Conservation (phyloP, 495 filamentous ascomycete genomes). For the Podospora pseudoanserina region DNA sequence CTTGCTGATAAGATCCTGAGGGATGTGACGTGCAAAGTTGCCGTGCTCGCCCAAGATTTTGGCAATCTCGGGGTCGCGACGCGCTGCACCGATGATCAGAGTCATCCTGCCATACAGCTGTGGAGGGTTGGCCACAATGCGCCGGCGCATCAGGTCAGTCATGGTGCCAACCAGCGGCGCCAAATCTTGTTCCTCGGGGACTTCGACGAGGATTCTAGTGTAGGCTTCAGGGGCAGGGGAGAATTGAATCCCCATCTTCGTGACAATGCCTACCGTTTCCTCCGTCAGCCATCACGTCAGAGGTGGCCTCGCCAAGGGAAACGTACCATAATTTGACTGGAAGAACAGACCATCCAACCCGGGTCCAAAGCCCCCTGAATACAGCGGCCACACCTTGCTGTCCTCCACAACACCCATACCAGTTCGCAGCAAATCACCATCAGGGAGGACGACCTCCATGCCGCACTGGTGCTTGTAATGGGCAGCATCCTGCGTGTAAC, state of each 20-base stretch:
- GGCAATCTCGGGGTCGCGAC: slow-evolving; percentile 27
- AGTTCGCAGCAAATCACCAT: slow-evolving; percentile 51
- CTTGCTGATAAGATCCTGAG: not conserved
- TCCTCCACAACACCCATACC: slow-evolving; percentile 55
- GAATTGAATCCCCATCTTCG: slow-evolving; percentile 51
- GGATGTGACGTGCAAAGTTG: not conserved
- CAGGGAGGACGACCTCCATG: slow-evolving; percentile 55
- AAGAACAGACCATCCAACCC: slow-evolving; percentile 54
- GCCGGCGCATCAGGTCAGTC: slow-evolving; percentile 44
- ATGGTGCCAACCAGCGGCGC: slow-evolving; percentile 55
- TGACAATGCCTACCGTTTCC: slow-evolving; percentile 47
- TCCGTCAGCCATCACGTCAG: no score
- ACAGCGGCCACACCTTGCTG: slow-evolving; percentile 48
- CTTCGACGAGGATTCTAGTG: slow-evolving; percentile 21
- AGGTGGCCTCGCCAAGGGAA: no score
- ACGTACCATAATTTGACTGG: slow-evolving; percentile 40
- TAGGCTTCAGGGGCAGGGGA: not conserved
- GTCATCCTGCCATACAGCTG: slow-evolving; percentile 47
- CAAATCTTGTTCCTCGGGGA: slow-evolving; percentile 46
- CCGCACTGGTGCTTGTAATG: slow-evolving; percentile 54
- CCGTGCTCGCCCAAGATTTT: not conserved
- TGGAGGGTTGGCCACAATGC: slow-evolving; percentile 52
- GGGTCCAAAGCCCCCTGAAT: slow-evolving; percentile 53
- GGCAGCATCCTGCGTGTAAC: slow-evolving; percentile 36
- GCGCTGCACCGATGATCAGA: slow-evolving; percentile 42